A percentile compares a stretch with the other conserved stretches of the same genome.
These are phyloP conservation scores for Sergeia podlipaevii DNA, from an alignment of 208 protist species.

Conservation along the genomic window DNA sequence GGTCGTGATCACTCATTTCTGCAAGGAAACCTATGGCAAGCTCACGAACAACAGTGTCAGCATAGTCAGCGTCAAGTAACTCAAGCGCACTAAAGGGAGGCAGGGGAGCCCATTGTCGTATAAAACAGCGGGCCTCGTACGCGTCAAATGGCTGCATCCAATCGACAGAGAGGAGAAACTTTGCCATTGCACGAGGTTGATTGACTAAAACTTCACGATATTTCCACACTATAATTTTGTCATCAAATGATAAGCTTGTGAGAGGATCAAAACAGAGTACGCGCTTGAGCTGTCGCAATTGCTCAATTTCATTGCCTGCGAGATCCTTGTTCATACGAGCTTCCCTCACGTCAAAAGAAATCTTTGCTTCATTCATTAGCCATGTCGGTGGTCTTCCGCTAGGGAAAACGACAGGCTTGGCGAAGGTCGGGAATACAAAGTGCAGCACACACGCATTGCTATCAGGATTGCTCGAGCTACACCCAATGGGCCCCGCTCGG, in stretches of 20 bases:
- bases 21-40: constrained; percentile 63
- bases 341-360: constrained; percentile 14
- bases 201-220: constrained; percentile 48
- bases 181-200: constrained; percentile 58
- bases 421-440: constrained; percentile 43
- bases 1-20: constrained; percentile 61
- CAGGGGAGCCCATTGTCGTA: constrained; percentile 43
- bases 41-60: constrained; percentile 60
- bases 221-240: constrained; percentile 73
- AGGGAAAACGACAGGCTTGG: constrained; percentile 43
- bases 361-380: constrained; percentile 18
- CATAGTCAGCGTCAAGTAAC: constrained; percentile 70
- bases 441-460: constrained; percentile 19
- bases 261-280: constrained; percentile 64
- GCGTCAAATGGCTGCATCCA: constrained; percentile 68
- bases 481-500: constrained; percentile 34
- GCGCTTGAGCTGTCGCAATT: constrained; percentile 49
- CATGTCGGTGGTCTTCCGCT: constrained; percentile 30
- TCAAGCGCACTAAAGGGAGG: constrained; percentile 71
- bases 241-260: constrained; percentile 32
- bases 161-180: constrained; percentile 67
- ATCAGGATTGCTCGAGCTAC: constrained; percentile 31
- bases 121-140: constrained; percentile 46
- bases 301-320: constrained; percentile 36
- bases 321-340: constrained; percentile 18